Evolutionary conservation across 139 green algal genomes (phyloP), one percentile per base, ranked within the genome.

Genomic region (Diplosphaera chodatii): DNA sequence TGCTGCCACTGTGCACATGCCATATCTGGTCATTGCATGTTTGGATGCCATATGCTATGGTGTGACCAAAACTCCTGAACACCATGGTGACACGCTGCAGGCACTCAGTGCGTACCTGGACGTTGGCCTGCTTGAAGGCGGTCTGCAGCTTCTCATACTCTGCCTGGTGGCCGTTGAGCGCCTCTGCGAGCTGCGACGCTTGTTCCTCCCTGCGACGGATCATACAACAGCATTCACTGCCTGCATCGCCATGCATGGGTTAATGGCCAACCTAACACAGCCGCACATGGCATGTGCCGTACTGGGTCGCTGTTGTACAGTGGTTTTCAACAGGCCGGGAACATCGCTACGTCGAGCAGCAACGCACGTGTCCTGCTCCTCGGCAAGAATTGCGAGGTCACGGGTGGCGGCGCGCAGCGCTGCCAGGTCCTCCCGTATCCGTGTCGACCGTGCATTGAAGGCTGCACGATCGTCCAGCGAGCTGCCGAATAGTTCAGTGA

Each of bases 341-440:
- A n/a, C n/a, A n/a, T n/a, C n/a, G n/a, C n/a, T n/a, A n/a, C n/a
- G n/a, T n/a, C n/a, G 37, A 48, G 37, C 37, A 48, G 37, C 37
- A 48, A 41, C 82, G 74, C 74, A 93, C 89, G 83, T 89, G 67
- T 95, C 90, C 68, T 91, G 82, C 71, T 96, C 90, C 55, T 96
- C 88, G 13, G 84, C 81, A 8, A 91, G 67, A 21, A 87, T 69
- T 62, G 92, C 80, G 8, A 96, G 67, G 55, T 94, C 84, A 1
- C 81, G 66, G 1, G 86, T 82, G 5, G 81, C 30, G 1, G 66
- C 73, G 2, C 86, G 74, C 56, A 92, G 76, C 27, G 59, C 64
- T 15, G 69, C 32, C 31, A 83, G 40, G 37, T 28, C 48, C 13
- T 59, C 48, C 48, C 48, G 48, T 5, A 59, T 59, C 48, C 25